Base-by-base conservation (phyloP, 495 filamentous ascomycete genomes). In the Podospora comata region DNA sequence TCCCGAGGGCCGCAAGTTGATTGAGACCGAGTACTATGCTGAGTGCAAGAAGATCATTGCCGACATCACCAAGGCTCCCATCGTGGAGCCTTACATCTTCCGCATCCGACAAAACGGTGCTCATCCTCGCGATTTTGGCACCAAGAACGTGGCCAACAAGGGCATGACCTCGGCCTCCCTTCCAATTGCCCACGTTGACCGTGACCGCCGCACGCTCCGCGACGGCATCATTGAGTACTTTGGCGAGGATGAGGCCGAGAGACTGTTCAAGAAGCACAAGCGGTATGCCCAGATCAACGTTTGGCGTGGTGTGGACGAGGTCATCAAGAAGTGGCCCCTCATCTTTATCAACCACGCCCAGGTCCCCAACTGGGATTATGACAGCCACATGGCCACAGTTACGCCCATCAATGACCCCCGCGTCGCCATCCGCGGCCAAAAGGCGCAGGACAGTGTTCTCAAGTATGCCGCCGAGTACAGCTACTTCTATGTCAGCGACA, bases 81-180 rank as follows among this genome's bases (percentile, higher is more conserved):
- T 63, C 11, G 61, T 63, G 28, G 61, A 63, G 15, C 28, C 61
- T 13, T 63, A 63, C 61, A 63, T 63, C 61, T 63, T 63, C 61
- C 61, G 61, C 61, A 32, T 63, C 61, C 61, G 61, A 30, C 61
- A 63, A n/a, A 63, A 63, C 32, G 61, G 61, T n/a, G 61, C 61
- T 32, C 27, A 63, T n/a, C 61, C 61, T 34, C 61, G 61, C 9
- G 61, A 63, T n/a, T 63, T 63, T 48, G 32, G 61, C 18, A 32
- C 61, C 61, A 63, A 63, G 32, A 63, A 39, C 30, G 61, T 63
- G 7, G 32, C 61, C 61, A 63, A 48, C 61, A 32, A 28, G n/a
- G 61, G 16, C 32, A 63, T 63, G 61, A 63, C 28, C 3, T 20
- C 27, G 18, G 30, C 61, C 9, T 63, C 61, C 4, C 61, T 63